Base-by-base conservation (phyloP, 2,329 filamentous ascomycete genomes). In the Aspergillus pseudoglaucus region DNA sequence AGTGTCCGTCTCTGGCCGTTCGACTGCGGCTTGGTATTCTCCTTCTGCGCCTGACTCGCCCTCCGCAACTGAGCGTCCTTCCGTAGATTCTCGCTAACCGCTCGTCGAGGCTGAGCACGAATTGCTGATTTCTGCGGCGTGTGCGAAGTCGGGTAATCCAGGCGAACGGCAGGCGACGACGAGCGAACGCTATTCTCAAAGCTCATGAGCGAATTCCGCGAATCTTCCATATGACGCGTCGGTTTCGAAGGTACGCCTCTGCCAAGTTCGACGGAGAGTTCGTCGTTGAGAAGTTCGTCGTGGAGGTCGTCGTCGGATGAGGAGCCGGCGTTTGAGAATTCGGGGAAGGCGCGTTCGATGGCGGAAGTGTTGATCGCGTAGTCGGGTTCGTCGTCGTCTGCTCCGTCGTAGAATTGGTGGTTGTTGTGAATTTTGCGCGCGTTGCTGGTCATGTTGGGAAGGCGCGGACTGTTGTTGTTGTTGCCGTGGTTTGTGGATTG, bases 231-330 rank as follows among this genome's bases (percentile, higher is more conserved):
- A 48, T 54, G 68, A 56, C 52, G 62, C 50, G 53, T 51, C 14
- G 53, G 53, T 52, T 63, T 72, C 51, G 70, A 70, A 18, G 67
- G 61, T 14, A 12, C 37, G 27, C 76, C 80, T 47, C 82, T 73
- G 41, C 77, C 79, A 27, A 80, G 61, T 58, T 84, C 81, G 47
- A 84, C 71, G 2, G 79, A 81, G 50, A 76, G 68, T 45, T 70
- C 72, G 44, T 75, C 71, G 37, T 76, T 70, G 10, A 70, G 66
- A 3, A 61, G 61, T 47, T 67, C 65, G 15, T 61, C 12, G 15
- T 35, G 42, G 22, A 15, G 23, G 17, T 44, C 56, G 41, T 65
- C 62, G 42, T 75, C 71, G 41, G 68, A 67, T 25, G 69, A 71
- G 32, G 64, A 66, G 39, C 65, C 65, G 17, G 66, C 58, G 48